Evolutionary conservation across 179 eudicot species (phyloP).

Genomic region (Amaranthus tricolor): DNA sequence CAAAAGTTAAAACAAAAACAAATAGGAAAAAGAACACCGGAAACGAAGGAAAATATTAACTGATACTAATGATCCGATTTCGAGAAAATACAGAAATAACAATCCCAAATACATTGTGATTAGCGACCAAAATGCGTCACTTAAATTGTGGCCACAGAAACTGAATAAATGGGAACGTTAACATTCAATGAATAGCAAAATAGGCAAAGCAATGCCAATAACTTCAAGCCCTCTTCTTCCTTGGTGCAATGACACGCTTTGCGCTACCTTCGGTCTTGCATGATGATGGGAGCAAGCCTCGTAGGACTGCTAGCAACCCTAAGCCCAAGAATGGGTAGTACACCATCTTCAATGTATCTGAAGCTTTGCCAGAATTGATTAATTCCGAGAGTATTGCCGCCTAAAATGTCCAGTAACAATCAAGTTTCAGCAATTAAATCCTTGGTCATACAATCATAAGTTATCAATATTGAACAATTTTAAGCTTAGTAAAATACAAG

Average conservation of each 20-base stretch:
- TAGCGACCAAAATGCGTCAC: neutral
- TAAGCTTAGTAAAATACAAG: neutral
- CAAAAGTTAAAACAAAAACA: no score
- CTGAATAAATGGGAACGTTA: neutral
- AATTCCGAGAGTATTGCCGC: constrained; percentile 55
- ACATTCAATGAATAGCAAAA: neutral
- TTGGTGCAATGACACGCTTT: constrained; percentile 29
- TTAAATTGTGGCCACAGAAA: neutral
- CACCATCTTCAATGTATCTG: constrained; percentile 44
- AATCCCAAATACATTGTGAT: neutral
- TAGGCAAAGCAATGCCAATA: neutral
- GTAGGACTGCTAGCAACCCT: constrained; percentile 49
- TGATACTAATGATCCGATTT: neutral
- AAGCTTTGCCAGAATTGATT: constrained; percentile 39
- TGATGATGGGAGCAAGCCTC: constrained; percentile 46
- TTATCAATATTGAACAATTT: neutral
- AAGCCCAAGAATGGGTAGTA: constrained; percentile 56
- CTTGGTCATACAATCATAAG: neutral
- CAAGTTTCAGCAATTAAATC: neutral
- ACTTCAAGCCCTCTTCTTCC: constrained; percentile 56
- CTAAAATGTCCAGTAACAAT: constrained; percentile 27
- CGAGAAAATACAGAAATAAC: neutral
- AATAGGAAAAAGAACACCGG: no score
- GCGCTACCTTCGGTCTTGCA: constrained; percentile 31
- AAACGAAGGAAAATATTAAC: neutral